phyloP scores from a whole-genome alignment of 192 early-diverging fungal species.

The Entomortierella beljakovae region DNA sequence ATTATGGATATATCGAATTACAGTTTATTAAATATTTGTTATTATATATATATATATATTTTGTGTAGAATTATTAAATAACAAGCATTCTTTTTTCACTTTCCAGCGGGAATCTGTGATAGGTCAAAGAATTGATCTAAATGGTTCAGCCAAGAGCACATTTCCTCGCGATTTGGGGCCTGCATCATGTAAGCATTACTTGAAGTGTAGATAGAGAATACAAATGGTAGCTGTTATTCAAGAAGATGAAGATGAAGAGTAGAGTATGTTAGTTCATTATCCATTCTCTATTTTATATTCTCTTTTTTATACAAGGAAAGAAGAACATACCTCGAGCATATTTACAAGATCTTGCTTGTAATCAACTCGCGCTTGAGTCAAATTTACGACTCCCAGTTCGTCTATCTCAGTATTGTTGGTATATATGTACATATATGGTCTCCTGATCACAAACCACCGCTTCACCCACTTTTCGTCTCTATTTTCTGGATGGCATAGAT shows the following conservation, averaged over 20 bases:
- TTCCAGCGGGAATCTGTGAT: conserved; percentile 25
- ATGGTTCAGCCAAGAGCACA: conserved; percentile 59
- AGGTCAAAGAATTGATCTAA: conserved; percentile 51
- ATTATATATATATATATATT: too few species aligned
- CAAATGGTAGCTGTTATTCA: conserved; percentile 60
- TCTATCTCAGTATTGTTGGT: conserved; percentile 66
- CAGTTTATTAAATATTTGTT: too few species aligned
- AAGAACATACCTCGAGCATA: conserved; percentile 70
- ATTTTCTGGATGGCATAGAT: conserved; percentile 64
- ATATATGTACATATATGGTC: conserved; percentile 87
- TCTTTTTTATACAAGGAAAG: background rate
- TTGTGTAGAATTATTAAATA: too few species aligned
- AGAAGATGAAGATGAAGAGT: background rate
- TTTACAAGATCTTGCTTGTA: conserved; percentile 66
- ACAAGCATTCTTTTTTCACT: conserved; percentile 5
- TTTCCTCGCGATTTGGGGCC: conserved; percentile 67
- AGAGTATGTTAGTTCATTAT: too few species aligned
- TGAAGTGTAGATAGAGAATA: conserved; percentile 80
- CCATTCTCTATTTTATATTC: background rate
- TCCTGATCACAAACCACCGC: conserved; percentile 82
- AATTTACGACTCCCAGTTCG: conserved; percentile 80
- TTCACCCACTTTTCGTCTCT: conserved; percentile 75
- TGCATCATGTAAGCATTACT: conserved; percentile 76
- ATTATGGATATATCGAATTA: background rate
- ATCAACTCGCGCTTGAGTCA: conserved; percentile 75